Percentiles rank a stretch among this genome's conserved stretches.
Conservation (phyloP, 192 early-diverging fungal genomes). For the Backusella tarrabulga region DNA sequence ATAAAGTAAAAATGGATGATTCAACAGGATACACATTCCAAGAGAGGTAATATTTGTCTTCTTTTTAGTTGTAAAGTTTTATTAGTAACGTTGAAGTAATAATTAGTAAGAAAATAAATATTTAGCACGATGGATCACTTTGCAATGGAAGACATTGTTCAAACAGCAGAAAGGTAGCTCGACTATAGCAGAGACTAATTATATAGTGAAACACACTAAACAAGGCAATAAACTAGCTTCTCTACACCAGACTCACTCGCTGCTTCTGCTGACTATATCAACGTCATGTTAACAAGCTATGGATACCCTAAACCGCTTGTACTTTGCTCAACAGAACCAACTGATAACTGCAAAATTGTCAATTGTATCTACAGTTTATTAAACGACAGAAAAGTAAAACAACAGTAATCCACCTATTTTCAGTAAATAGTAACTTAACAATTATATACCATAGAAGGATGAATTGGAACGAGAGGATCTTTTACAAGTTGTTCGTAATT, state of each 20-base stretch:
- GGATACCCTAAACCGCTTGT: constrained; percentile 39
- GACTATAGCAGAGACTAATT: not conserved
- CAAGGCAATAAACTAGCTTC: not conserved
- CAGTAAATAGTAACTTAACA: not conserved
- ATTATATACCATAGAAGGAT: constrained; percentile 12
- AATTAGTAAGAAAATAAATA: constrained; percentile 2
- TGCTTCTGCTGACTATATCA: constrained; percentile 33
- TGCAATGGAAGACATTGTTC: not conserved
- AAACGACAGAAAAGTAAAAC: constrained; percentile 28
- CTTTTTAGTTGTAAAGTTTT: not conserved
- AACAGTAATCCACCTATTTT: not conserved
- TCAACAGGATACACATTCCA: not conserved
- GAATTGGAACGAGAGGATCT: constrained; percentile 21
- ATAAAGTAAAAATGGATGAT: not conserved
- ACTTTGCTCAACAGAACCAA: constrained; percentile 20
- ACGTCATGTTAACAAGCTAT: constrained; percentile 31
- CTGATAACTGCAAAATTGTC: constrained; percentile 32
- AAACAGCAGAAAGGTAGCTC: not conserved
- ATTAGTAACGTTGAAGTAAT: constrained; percentile 3
- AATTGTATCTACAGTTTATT: constrained; percentile 33
- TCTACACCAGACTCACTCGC: constrained; percentile 18
- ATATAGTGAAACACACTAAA: not conserved
- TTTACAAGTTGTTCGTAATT: constrained; percentile 19
- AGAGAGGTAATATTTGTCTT: not conserved
- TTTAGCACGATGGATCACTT: not conserved